Evolutionary conservation across 352 stramenopile species (phyloP).

Genomic region (Globisporangium camurandrum): DNA sequence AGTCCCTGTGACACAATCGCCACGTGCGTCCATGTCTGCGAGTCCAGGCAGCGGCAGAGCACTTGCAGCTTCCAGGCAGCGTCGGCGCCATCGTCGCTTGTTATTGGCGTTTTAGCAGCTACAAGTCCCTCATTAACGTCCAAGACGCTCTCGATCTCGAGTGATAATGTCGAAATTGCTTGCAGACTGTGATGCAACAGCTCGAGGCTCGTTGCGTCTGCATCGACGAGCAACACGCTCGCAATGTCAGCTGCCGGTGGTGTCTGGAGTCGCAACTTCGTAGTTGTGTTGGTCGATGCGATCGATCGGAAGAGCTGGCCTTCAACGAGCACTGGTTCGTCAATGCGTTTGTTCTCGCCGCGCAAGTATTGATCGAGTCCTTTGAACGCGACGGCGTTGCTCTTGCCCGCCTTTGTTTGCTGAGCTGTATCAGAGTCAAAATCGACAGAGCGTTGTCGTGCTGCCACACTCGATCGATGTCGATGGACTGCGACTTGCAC

Average conservation of each 20-base stretch:
- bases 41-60: constrained; percentile 39
- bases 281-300: neutral
- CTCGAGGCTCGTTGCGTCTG: constrained; percentile 24
- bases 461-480: too few species aligned
- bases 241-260: neutral
- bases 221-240: constrained; percentile 29
- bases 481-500: neutral
- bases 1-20: constrained; percentile 42
- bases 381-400: constrained; percentile 19
- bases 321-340: constrained; percentile 22
- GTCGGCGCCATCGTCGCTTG: constrained; percentile 19
- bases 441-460: too few species aligned
- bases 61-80: constrained; percentile 32
- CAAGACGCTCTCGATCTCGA: constrained; percentile 59
- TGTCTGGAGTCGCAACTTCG: neutral
- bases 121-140: constrained; percentile 43
- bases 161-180: constrained; percentile 9
- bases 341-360: constrained; percentile 42
- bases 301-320: constrained; percentile 29
- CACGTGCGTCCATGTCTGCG: constrained; percentile 34
- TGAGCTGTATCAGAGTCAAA: too few species aligned
- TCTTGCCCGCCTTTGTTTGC: constrained; percentile 2
- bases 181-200: constrained; percentile 26
- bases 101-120: constrained; percentile 31
- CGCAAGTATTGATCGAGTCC: constrained; percentile 60